Evolutionary conservation across 805 yeast genomes (phyloP).

Genomic region (Starmera caribaea): DNA sequence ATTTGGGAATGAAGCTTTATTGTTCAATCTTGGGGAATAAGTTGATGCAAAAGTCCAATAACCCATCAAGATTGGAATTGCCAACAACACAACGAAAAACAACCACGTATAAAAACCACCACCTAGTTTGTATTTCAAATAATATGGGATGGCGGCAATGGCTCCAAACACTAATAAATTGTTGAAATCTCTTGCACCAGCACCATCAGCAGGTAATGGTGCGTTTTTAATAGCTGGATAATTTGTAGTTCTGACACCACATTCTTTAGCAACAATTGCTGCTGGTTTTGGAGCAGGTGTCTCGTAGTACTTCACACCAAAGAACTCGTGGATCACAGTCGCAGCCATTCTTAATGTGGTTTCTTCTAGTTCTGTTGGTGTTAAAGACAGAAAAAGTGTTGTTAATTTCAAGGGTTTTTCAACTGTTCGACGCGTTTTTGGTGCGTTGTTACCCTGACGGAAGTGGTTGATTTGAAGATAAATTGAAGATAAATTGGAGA

Average conservation of each 20-base stretch:
- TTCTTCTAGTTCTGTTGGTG: too few species aligned
- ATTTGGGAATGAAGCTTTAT: conserved; percentile 66
- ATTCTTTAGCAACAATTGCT: conserved; percentile 30
- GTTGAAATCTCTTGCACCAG: conserved; percentile 70
- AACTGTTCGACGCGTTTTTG: too few species aligned
- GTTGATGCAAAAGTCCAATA: conserved; percentile 77
- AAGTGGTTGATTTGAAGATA: too few species aligned
- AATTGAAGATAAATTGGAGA: too few species aligned
- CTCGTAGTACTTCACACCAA: conserved; percentile 40
- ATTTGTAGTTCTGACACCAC: conserved; percentile 32
- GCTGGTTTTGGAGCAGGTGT: conserved; percentile 46
- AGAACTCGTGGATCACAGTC: conserved; percentile 15
- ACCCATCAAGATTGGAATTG: conserved; percentile 66
- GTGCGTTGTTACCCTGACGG: too few species aligned
- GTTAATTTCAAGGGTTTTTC: too few species aligned
- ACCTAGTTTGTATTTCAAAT: conserved; percentile 54
- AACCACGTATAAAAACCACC: conserved; percentile 61
- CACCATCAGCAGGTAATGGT: conserved; percentile 86
- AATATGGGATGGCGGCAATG: conserved; percentile 50
- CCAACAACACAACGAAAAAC: conserved; percentile 44
- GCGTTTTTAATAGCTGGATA: conserved; percentile 77
- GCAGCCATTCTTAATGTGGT: background rate
- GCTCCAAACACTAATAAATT: conserved; percentile 44
- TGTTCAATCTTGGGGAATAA: conserved; percentile 73
- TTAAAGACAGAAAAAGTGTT: too few species aligned